Percentiles rank a stretch among this genome's conserved stretches.
phyloP scores from a whole-genome alignment of 192 early-diverging fungal species.

The Coemansia sp. region DNA sequence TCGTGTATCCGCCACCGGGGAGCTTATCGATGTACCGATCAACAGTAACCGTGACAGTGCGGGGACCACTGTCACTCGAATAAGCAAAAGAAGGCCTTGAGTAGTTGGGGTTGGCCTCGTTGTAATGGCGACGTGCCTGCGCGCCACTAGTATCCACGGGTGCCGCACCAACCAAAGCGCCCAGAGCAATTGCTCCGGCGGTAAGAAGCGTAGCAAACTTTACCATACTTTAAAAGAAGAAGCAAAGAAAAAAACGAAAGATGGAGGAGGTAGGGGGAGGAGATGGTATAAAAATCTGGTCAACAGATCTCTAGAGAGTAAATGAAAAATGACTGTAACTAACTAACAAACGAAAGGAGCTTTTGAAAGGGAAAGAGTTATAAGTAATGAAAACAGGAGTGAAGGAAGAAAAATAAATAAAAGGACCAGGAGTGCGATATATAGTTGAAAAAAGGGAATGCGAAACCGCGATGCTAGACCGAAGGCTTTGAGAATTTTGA shows the following conservation, averaged over 20 bases:
- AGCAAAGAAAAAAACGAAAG: neutral
- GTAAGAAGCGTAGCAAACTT: neutral
- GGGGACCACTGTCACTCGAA: neutral
- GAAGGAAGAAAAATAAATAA: neutral
- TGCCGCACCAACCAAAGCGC: neutral
- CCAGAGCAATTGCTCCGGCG: neutral
- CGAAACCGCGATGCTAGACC: neutral
- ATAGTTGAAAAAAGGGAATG: neutral
- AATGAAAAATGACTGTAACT: neutral
- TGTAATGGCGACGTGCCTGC: constrained; percentile 35
- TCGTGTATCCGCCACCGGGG: constrained; percentile 2
- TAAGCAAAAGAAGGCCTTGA: no score
- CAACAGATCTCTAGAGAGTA: constrained; percentile 17
- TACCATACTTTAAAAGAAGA: neutral
- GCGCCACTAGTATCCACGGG: neutral
- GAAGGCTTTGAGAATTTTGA: neutral
- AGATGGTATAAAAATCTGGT: constrained; percentile 9
- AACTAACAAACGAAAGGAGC: neutral
- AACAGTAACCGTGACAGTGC: constrained; percentile 21
- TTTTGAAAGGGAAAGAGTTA: neutral
- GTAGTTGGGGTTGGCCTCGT: constrained; percentile 30
- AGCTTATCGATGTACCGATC: constrained; percentile 11
- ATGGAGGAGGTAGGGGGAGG: neutral
- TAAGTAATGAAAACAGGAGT: neutral
- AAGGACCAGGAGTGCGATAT: neutral